Evolutionary conservation across 345 rosid species (phyloP), one percentile per base, ranked within the genome.

Genomic region (Hibiscus syriacus): DNA sequence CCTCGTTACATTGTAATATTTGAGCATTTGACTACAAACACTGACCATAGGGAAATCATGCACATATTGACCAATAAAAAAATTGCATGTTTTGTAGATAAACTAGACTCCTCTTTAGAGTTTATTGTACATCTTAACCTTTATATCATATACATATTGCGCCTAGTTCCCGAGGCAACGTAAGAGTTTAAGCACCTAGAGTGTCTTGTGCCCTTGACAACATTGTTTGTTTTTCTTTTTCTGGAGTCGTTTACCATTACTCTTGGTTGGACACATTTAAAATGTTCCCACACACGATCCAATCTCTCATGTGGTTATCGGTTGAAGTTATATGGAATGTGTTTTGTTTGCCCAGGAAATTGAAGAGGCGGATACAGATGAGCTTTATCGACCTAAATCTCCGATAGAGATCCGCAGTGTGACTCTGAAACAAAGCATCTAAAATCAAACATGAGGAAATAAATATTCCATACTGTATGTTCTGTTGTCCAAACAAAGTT

Each of bases 351-450:
- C 23, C 46, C 84, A 90, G 98, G 98, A 92, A 86, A 92, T 90
- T 14, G 98, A 92, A 72, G 98, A 92, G 84, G 90, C 88, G 66
- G 92, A 90, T 78, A 92, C 98, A 14, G 98, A 92, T 76, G 97
- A 88, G 74, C 92, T 81, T 70, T 90, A 80, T 71, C 86, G 78
- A 73, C 97, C 96, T 46, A 93, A 87, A 80, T 86, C 94, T 55
- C 68, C 80, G 2, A 73, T 89, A 53, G 82, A 75, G 76, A 93
- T 93, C 80, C 68, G 45, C 73, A 55, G 67, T 5, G 80, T 84
- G 76, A 73, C 78, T 63, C 79, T 90, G 67, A 85, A 87, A 74
- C 86, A 70, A 27, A 85, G 87, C 58, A 57, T 79, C 39, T 91
- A 80, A 82, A 63, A 14, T 25, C 32, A 25, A 26, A n/a, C 7